A percentile compares a stretch with the other conserved stretches of the same genome.
Evolutionary conservation across 2,329 filamentous ascomycete genomes (phyloP).

Genomic region (Xylaria hypoxylon): DNA sequence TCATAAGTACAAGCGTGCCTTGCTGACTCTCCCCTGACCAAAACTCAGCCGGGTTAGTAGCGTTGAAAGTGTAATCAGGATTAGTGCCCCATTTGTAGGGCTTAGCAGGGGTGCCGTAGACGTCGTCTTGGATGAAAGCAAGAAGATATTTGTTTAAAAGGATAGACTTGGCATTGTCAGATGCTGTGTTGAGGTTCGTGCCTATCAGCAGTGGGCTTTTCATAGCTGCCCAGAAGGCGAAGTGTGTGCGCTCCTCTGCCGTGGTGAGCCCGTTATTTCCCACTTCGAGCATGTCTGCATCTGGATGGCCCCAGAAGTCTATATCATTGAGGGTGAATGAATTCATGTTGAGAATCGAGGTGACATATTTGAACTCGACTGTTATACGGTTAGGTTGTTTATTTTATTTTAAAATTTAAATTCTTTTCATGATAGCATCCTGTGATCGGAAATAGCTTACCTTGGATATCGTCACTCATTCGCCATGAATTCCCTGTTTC

Average conservation of each 20-base stretch:
- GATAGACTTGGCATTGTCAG: slow-evolving; percentile 53
- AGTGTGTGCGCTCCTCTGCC: slow-evolving; percentile 62
- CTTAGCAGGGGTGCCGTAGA: slow-evolving; percentile 55
- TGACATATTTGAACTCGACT: slow-evolving; percentile 39
- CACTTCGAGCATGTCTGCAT: slow-evolving; percentile 64
- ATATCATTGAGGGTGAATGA: slow-evolving; percentile 58
- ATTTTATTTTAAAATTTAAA: not conserved
- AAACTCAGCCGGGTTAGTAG: slow-evolving; percentile 60
- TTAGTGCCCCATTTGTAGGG: slow-evolving; percentile 64
- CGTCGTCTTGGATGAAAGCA: slow-evolving; percentile 60
- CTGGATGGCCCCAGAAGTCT: slow-evolving; percentile 63
- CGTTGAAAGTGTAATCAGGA: slow-evolving; percentile 62
- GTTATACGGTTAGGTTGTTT: not conserved
- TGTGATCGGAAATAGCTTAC: slow-evolving; percentile 17
- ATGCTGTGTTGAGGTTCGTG: slow-evolving; percentile 54
- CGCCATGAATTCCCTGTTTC: slow-evolving; percentile 60
- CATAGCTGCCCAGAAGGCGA: slow-evolving; percentile 63
- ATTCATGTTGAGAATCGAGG: slow-evolving; percentile 61
- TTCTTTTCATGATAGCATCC: not conserved
- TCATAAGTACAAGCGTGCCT: slow-evolving; percentile 60
- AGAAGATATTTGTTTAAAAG: slow-evolving; percentile 57
- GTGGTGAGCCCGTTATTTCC: slow-evolving; percentile 61
- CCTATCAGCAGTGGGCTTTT: slow-evolving; percentile 64
- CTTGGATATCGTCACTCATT: slow-evolving; percentile 57
- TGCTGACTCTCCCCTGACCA: slow-evolving; percentile 58